Evolutionary conservation across 1,284 basidiomycete species (phyloP), one percentile per base, ranked within the genome.

Genomic region (Erythrobasidium hasegawianum): DNA sequence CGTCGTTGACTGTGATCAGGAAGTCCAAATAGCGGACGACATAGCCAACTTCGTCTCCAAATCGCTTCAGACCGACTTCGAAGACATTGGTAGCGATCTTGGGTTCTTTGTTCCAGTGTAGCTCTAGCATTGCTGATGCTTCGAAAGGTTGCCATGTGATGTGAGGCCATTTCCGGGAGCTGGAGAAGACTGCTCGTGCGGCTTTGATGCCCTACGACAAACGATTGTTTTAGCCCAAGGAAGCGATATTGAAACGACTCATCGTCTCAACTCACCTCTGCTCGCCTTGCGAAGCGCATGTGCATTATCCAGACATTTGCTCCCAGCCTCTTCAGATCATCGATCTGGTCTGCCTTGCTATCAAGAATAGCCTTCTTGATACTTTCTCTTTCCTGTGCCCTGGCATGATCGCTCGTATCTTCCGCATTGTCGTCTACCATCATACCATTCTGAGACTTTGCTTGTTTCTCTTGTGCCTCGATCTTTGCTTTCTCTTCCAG

Each of bases 101-200:
- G 40, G 86, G 81, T 54, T 92, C 90, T 75, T 93, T 90, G 67
- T 87, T 92, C 77, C 87, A 89, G 77, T 97, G 91, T 76, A 97
- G 97, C 78, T 99, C 95, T 85, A 95, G 90, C 73, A 96, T 77
- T 0, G 95, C 96, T 89, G 76, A 54, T 1, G 55, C 53, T 77
- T 98, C 94, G 74, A 88, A 96, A 0, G 93, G 87, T 75, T 94
- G 89, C 93, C 95, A 97, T 11, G 90, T 86, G 20, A 86, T 84
- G 82, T 87, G 88, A 20, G 85, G 83, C 72, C 93, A 90, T 76
- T 87, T 89, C 69, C 94, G 83, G 13, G 93, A 91, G 75, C 87
- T 87, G 29, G 83, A 84, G 75, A 98, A 98, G 1, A 94, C 81
- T 1, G 82, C 80, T 58, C 96, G 81, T 20, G 88, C 87, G 2